Evolutionary conservation across 257 asterid genomes (phyloP).

Genomic region (Capsicum baccatum): DNA sequence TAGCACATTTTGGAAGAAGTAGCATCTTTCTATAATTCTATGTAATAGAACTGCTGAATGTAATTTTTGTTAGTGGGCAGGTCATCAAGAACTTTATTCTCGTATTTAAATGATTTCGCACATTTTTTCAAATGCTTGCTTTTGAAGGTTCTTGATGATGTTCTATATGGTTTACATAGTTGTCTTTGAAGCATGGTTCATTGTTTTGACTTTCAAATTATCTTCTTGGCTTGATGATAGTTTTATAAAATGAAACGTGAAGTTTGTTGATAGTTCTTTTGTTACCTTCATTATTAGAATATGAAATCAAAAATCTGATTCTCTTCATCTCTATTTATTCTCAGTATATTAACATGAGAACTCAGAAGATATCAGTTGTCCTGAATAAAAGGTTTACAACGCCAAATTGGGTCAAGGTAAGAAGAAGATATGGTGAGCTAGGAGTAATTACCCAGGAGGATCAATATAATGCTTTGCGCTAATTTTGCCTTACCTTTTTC

Average conservation of each 20-base stretch:
- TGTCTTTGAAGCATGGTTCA: neutral
- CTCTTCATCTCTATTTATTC: constrained; percentile 32
- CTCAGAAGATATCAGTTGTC: constrained; percentile 76
- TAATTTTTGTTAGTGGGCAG: neutral
- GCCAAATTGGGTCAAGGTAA: constrained; percentile 96
- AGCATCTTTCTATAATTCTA: neutral
- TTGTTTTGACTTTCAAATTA: neutral
- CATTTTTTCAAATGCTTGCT: neutral
- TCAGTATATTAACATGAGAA: constrained; percentile 90
- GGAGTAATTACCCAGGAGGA: neutral
- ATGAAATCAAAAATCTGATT: constrained; percentile 28
- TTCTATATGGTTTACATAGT: neutral
- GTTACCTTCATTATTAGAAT: neutral
- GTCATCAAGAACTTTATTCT: neutral
- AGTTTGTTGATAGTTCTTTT: neutral
- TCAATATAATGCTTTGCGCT: constrained; percentile 26
- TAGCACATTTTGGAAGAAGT: neutral
- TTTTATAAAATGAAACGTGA: constrained; percentile 3
- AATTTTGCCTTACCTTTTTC: constrained; percentile 28
- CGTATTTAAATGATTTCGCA: neutral
- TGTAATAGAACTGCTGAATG: neutral
- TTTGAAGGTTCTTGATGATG: constrained; percentile 14
- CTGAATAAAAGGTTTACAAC: constrained; percentile 87
- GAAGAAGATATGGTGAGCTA: constrained; percentile 29
- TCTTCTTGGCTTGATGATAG: constrained; percentile 21